These are phyloP conservation scores for Penicillium cosmopolitanum DNA, from an alignment of 495 filamentous ascomycete species.

Conservation along the genomic window DNA sequence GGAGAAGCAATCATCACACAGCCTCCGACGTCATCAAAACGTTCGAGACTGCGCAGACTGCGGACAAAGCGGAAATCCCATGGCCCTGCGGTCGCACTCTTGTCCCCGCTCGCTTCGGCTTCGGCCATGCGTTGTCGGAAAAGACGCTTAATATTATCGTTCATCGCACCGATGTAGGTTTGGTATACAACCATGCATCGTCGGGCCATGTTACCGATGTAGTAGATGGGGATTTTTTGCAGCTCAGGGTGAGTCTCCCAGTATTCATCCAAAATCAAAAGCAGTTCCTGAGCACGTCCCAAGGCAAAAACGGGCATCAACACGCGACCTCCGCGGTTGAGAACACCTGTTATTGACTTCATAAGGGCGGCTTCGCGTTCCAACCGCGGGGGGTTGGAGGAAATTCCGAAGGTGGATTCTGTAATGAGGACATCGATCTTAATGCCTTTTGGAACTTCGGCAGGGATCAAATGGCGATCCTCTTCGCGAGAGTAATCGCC, in stretches of 20 bases:
- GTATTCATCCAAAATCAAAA: constrained; percentile 96
- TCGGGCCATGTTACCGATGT: constrained; percentile 88
- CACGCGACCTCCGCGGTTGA: constrained; percentile 89
- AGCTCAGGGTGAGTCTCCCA: constrained; percentile 85
- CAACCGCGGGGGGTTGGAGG: constrained; percentile 81
- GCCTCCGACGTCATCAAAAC: constrained; percentile 92
- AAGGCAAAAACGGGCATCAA: constrained; percentile 96
- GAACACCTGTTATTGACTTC: constrained; percentile 87
- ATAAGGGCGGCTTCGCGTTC: constrained; percentile 92
- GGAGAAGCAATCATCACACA: constrained; percentile 98
- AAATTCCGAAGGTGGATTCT: constrained; percentile 94
- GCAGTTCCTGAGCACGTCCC: constrained; percentile 87
- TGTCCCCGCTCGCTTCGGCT: constrained; percentile 74
- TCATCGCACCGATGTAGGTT: constrained; percentile 97
- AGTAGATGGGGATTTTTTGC: constrained; percentile 93
- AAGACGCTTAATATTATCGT: constrained; percentile 93
- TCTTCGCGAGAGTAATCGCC: constrained; percentile 95
- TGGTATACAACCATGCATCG: constrained; percentile 99
- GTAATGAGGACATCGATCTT: constrained; percentile 96
- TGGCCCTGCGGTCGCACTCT: constrained; percentile 74
- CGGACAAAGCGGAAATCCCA: constrained; percentile 96
- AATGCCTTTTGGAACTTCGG: constrained; percentile 78
- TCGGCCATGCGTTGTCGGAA: constrained; percentile 87
- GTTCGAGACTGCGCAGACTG: constrained; percentile 86
- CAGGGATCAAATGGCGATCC: constrained; percentile 92